Evolutionary conservation across 148 eudicot species (phyloP).

Genomic region (Fallopia convolvulus): DNA sequence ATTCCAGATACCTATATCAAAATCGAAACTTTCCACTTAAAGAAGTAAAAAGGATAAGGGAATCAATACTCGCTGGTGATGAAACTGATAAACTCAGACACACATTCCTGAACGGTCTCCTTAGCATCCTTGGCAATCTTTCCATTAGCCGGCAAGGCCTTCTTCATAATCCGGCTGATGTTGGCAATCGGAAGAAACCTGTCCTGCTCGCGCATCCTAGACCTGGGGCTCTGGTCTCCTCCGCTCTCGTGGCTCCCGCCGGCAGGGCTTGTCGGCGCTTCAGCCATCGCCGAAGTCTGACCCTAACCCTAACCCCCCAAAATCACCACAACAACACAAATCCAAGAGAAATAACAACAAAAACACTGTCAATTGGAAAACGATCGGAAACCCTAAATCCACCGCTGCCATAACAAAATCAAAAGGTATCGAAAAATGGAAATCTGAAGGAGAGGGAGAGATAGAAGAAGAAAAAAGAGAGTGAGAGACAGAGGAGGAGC

Average conservation of each 20-base stretch:
- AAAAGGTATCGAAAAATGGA: not conserved
- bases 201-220: conserved; percentile 35
- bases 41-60: not conserved
- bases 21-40: not conserved
- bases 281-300: conserved; percentile 22
- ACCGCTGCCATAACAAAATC: conserved; percentile 13
- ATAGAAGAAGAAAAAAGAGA: not conserved
- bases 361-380: not conserved
- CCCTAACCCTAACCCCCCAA: conserved; percentile 17
- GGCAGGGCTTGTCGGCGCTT: conserved; percentile 31
- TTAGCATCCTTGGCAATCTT: conserved; percentile 44
- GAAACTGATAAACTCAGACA: conserved; percentile 41
- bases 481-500: not conserved
- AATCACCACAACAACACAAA: not conserved
- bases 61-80: conserved; percentile 41
- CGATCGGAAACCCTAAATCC: conserved; percentile 4
- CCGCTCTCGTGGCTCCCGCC: conserved; percentile 38
- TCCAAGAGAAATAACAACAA: not conserved
- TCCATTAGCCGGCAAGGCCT: conserved; percentile 39
- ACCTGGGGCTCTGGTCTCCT: conserved; percentile 34
- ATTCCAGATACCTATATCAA: not conserved
- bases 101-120: conserved; percentile 43
- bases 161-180: conserved; percentile 40
- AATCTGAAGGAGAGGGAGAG: not conserved
- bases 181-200: conserved; percentile 37